These are phyloP conservation scores for Grigorovia transvaalensis DNA, from an alignment of 805 yeast species.

Conservation along the genomic window DNA sequence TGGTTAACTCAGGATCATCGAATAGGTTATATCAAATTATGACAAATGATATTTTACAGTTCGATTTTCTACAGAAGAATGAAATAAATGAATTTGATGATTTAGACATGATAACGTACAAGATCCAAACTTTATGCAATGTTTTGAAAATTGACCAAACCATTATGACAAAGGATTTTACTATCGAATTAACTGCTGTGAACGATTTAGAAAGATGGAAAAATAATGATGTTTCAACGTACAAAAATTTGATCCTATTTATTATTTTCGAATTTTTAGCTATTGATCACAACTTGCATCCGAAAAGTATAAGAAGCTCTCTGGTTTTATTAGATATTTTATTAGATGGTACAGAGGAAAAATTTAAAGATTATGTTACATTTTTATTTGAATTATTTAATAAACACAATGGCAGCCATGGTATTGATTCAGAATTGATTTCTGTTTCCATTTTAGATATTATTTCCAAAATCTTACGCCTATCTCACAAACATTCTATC, in stretches of 20 bases:
- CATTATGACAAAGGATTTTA: conserved; percentile 38
- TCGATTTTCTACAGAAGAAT: conserved; percentile 26
- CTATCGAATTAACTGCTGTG: conserved; percentile 48
- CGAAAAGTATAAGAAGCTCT: conserved; percentile 34
- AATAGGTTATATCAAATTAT: conserved; percentile 52
- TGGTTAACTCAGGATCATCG: conserved; percentile 42
- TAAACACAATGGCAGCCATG: conserved; percentile 17
- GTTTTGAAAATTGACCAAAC: conserved; percentile 40
- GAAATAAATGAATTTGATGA: conserved; percentile 43
- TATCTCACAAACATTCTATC: conserved; percentile 25
- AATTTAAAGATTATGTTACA: conserved; percentile 39
- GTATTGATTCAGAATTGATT: conserved; percentile 21
- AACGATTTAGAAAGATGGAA: conserved; percentile 28
- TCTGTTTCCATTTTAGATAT: conserved; percentile 26
- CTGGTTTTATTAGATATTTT: conserved; percentile 38
- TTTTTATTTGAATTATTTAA: conserved; percentile 31
- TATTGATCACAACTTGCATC: conserved; percentile 23
- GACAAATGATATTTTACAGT: conserved; percentile 42
- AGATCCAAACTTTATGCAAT: conserved; percentile 41
- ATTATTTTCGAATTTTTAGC: conserved; percentile 39
- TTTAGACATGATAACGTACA: conserved; percentile 50
- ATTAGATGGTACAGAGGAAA: conserved; percentile 47
- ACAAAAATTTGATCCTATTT: conserved; percentile 44
- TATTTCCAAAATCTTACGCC: conserved; percentile 23
- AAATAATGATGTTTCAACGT: conserved; percentile 44